Percentiles rank a stretch among this genome's conserved stretches.
These are phyloP conservation scores for Hypoxylon fuscum DNA, from an alignment of 495 filamentous ascomycete genomes.

Conservation along the genomic window DNA sequence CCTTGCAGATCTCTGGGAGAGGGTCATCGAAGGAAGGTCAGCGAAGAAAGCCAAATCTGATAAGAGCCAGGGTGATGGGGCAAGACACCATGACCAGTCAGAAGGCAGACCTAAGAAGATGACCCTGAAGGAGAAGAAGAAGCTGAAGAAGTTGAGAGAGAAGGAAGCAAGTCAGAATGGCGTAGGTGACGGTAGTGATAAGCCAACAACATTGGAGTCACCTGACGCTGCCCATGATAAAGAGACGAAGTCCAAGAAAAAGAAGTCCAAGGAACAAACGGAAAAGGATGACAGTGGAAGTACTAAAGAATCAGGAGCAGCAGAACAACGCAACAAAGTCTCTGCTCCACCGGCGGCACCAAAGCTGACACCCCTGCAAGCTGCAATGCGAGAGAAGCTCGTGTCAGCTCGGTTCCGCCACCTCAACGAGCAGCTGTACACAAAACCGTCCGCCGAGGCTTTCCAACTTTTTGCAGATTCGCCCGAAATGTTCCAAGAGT, in stretches of 20 bases:
- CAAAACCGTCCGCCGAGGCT: constrained; percentile 81
- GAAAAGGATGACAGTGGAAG: constrained; percentile 25
- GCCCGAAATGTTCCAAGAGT: constrained; percentile 91
- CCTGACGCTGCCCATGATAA: constrained; percentile 32
- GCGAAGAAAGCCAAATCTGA: constrained; percentile 49
- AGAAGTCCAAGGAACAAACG: constrained; percentile 37
- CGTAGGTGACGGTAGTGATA: constrained; percentile 12
- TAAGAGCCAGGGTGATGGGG: constrained; percentile 28
- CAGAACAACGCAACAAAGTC: constrained; percentile 6
- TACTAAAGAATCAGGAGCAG: constrained; percentile 1
- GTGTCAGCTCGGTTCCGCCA: constrained; percentile 95
- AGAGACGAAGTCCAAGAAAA: constrained; percentile 49
- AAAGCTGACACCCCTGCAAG: constrained; percentile 89
- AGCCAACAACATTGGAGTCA: constrained; percentile 1
- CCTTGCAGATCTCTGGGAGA: constrained; percentile 78
- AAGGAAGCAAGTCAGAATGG: constrained; percentile 25
- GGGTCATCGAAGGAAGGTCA: constrained; percentile 73
- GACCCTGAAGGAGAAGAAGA: constrained; percentile 50
- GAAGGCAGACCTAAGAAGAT: constrained; percentile 24
- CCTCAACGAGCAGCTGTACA: constrained; percentile 95
- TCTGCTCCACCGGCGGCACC: constrained; percentile 42
- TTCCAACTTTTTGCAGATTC: constrained; percentile 78
- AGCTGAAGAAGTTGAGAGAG: constrained; percentile 53
- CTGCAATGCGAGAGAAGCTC: constrained; percentile 91
- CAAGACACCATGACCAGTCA: constrained; percentile 22